These are phyloP conservation scores for Colletotrichum musae DNA, from an alignment of 2,329 filamentous ascomycete genomes.

Conservation along the genomic window DNA sequence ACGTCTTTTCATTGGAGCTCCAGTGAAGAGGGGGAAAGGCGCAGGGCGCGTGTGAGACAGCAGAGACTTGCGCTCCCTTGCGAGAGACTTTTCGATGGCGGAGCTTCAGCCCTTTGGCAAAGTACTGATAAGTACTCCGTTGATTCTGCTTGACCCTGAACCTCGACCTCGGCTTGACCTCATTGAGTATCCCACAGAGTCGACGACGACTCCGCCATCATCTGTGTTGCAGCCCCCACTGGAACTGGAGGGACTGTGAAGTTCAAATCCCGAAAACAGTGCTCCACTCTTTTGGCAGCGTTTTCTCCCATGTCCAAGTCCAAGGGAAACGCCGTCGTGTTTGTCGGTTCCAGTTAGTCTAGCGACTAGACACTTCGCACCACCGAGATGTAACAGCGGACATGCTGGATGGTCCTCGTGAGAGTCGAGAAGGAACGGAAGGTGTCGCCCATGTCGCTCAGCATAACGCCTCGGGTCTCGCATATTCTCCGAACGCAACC, in stretches of 20 bases:
- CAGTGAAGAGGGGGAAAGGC: not conserved
- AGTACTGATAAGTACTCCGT: not conserved
- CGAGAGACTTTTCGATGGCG: not conserved
- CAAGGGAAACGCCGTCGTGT: not conserved
- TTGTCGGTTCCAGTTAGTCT: not conserved
- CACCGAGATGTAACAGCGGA: constrained; percentile 10
- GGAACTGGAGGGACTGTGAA: not conserved
- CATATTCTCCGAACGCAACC: constrained; percentile 27
- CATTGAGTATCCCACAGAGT: not conserved
- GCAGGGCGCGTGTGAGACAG: not conserved
- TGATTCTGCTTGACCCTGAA: not conserved
- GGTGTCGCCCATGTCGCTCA: constrained; percentile 12
- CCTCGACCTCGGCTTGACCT: constrained; percentile 18
- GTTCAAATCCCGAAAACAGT: constrained; percentile 33
- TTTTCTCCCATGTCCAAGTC: constrained; percentile 1
- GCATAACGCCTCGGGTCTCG: constrained; percentile 10
- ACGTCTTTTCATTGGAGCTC: not conserved
- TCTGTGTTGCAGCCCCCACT: constrained; percentile 27
- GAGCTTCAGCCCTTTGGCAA: not conserved
- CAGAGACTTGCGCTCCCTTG: not conserved
- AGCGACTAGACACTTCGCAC: no score
- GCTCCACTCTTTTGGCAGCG: constrained; percentile 18
- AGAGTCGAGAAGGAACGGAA: not conserved
- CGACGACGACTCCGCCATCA: constrained; percentile 5
- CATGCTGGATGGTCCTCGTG: constrained; percentile 1